Conservation (phyloP, 768 basidiomycete species). For the Kwoniella sp. region DNA sequence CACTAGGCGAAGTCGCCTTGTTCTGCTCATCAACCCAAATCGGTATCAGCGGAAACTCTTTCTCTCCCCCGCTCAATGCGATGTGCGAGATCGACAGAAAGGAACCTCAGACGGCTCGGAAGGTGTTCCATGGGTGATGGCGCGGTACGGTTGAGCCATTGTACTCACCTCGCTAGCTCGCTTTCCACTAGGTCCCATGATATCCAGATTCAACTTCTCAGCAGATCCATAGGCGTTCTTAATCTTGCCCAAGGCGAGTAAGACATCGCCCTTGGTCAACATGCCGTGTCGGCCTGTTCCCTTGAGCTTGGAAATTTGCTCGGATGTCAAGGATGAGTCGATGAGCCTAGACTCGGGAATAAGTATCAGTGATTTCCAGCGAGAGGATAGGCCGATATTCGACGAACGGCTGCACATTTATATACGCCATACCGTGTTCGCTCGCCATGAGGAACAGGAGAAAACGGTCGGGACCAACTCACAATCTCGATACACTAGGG, state of each 20-base stretch:
- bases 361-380: too few species aligned
- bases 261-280: conserved; percentile 94
- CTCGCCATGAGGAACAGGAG: too few species aligned
- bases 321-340: conserved; percentile 45
- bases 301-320: conserved; percentile 65
- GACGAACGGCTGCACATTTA: too few species aligned
- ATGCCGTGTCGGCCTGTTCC: conserved; percentile 90
- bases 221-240: conserved; percentile 51
- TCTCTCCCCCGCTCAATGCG: neutral
- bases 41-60: neutral
- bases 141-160: too few species aligned
- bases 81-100: too few species aligned
- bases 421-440: too few species aligned
- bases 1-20: conserved; percentile 27
- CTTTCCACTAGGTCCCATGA: conserved; percentile 47
- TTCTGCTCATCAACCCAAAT: conserved; percentile 18
- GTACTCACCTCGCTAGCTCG: conserved; percentile 43
- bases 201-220: conserved; percentile 46
- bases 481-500: conserved; percentile 82
- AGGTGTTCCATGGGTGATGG: too few species aligned
- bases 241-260: conserved; percentile 81
- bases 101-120: too few species aligned
- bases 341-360: conserved; percentile 40
- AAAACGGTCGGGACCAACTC: too few species aligned
- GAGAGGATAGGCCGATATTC: too few species aligned